Base-by-base conservation (phyloP, 257 asterid species). In the Thymus quinquecostatus region DNA sequence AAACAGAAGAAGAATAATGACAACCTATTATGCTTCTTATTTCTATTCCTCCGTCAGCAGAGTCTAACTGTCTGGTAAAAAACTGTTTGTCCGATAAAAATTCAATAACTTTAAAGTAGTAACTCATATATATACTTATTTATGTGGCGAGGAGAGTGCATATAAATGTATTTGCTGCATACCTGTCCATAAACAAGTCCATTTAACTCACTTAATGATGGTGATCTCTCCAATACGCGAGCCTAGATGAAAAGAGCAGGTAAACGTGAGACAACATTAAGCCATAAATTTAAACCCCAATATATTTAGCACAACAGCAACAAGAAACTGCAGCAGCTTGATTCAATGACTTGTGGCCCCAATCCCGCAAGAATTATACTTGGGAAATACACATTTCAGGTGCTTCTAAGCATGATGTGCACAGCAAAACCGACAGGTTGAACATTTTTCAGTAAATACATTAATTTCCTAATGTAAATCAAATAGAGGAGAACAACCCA, bases 141-240 rank as follows among this genome's bases (percentile, higher is more conserved):
- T 38, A 38, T 0, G 41, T 38, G 41, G 41, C 6, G 41, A 38
- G 41, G 41, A 38, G 41, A 27, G 10, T 29, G 27, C 68, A 60
- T 34, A 45, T 48, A 57, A 50, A 66, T 44, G 11, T 30, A 44
- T 8, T 51, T 55, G 56, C 69, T 32, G 11, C 81, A 63, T 79
- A 93, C 98, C 98, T 93, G 98, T 71, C 98, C 98, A 71, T 89
- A 91, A 50, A 91, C 90, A 79, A 92, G 85, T 68, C 82, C 87
- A 78, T 92, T 92, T 81, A 92, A 79, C 78, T 90, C 97, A 80
- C 90, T 92, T 70, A 87, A 73, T 67, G 98, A 92, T 51, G 98
- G 97, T 5, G 96, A 87, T 85, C 86, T 90, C 84, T 88, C 93
- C 77, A 88, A 77, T 47, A 88, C 72, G 53, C 82, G 93, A 48